Percentiles rank a stretch among this genome's conserved stretches.
These are phyloP conservation scores for Mycena sp. DNA, from an alignment of 1,284 basidiomycete species.

Conservation along the genomic window DNA sequence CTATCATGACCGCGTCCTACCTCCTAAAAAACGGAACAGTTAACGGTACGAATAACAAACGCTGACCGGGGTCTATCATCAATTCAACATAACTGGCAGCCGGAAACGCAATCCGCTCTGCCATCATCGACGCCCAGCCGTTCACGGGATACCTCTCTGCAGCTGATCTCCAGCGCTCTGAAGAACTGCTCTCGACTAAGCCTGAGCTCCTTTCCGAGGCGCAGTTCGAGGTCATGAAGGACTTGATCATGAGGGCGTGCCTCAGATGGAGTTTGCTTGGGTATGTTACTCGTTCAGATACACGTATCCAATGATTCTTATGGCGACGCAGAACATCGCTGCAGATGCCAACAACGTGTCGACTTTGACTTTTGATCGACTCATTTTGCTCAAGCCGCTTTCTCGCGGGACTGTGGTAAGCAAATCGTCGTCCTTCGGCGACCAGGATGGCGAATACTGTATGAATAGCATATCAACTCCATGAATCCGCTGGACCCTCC, in stretches of 20 bases:
- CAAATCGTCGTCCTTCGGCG: too few species aligned
- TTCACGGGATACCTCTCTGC: conserved; percentile 9
- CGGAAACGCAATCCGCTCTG: conserved; percentile 21
- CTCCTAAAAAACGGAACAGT: conserved; percentile 17
- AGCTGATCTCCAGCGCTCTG: conserved; percentile 2
- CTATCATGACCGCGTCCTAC: conserved; percentile 16
- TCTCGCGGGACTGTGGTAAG: conserved; percentile 19
- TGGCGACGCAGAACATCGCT: conserved; percentile 1
- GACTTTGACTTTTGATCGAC: conserved; percentile 17
- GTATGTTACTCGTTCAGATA: background rate
- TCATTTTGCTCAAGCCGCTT: conserved; percentile 18
- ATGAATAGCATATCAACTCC: conserved; percentile 15
- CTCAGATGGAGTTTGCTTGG: conserved; percentile 25
- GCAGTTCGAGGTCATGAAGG: conserved; percentile 19
- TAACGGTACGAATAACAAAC: background rate
- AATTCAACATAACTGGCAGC: background rate
- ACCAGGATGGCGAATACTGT: too few species aligned
- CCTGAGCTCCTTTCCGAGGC: conserved; percentile 14
- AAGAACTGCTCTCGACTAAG: conserved; percentile 9
- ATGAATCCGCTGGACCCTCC: conserved; percentile 14
- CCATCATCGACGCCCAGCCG: conserved; percentile 17
- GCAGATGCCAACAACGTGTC: conserved; percentile 21
- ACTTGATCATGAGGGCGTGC: conserved; percentile 13
- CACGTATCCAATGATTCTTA: background rate
- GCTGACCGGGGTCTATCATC: background rate